A percentile compares a stretch with the other conserved stretches of the same genome.
Conservation (phyloP, 371 early-diverging fungal species). For the Mucor velutinosus region DNA sequence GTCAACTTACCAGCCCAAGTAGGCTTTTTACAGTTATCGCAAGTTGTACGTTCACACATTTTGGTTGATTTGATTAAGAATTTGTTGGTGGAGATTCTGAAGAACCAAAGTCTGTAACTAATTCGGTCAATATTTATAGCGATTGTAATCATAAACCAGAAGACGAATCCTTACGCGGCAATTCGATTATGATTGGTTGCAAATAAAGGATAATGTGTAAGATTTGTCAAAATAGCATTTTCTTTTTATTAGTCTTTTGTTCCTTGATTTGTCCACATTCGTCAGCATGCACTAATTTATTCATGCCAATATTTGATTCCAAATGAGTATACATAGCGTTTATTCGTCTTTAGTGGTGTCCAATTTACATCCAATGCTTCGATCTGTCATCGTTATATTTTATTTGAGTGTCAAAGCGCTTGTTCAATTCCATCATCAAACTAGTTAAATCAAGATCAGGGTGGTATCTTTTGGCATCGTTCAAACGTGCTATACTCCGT, state of each 20-base stretch:
- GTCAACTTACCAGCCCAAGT: constrained; percentile 13
- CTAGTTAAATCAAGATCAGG: too few species aligned
- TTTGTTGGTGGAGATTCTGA: background rate
- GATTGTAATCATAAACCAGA: background rate
- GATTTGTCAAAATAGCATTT: background rate
- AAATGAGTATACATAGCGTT: background rate
- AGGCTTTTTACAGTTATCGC: constrained; percentile 17
- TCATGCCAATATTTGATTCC: background rate
- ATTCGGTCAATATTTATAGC: background rate
- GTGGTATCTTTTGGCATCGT: too few species aligned
- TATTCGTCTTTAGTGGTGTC: background rate
- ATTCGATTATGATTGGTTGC: background rate
- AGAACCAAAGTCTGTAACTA: background rate
- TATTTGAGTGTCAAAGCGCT: background rate
- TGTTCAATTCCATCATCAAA: background rate
- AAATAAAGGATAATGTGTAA: background rate
- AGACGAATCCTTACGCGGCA: constrained; percentile 5
- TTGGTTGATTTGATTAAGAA: background rate
- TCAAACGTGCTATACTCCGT: too few species aligned
- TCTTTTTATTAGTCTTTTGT: background rate
- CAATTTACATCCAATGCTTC: background rate
- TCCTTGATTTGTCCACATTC: background rate
- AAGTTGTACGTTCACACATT: constrained; percentile 20
- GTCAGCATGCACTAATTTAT: background rate
- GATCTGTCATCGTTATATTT: background rate